Evolutionary conservation across 257 asterid genomes (phyloP), one percentile per base, ranked within the genome.

Genomic region (Echium plantagineum): DNA sequence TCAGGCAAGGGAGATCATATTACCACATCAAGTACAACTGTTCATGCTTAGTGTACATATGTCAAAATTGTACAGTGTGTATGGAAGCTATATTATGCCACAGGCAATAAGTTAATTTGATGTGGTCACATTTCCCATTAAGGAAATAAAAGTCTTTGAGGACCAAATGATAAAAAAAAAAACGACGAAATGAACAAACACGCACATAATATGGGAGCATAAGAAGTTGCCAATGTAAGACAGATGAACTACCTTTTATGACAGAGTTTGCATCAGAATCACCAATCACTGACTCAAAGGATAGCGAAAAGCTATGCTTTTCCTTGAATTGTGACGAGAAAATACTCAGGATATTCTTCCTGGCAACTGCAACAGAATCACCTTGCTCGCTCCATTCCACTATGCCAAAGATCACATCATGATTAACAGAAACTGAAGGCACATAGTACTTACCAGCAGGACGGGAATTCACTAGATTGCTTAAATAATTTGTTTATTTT

Each of bases 321-420:
- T 91, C 94, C 74, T 78, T 76, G 55, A 82, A 81, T 59, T 78
- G 65, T 30, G 87, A 70, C 19, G 95, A 74, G 46, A 88, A 61
- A 71, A 88, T 75, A 74, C 79, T 81, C 69, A 91, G 74, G 47
- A 67, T 70, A 65, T 78, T 86, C 69, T 80, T 81, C 75, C 78
- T 81, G 5, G 85, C 90, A 77, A 86, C 82, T 67, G 83, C 97
- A 77, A 84, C 59, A 72, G 71, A 75, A 67, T 83, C 77, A 55
- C 83, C 98, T 57, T 76, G 64, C 20, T 73, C 67, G 58, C 94
- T 85, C 97, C 95, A 91, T 75, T 83, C 96, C 76, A 84, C 98
- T 88, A 63, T 71, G 68, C 55, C 71, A 67, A 71, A n/a, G 77
- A 70, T 71, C 10, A 31, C 21, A 68, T 67, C 69, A 32, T 59